Evolutionary conservation across 331 rosid genomes (phyloP), one percentile per base, ranked within the genome.

Genomic region (Malus hybrid): DNA sequence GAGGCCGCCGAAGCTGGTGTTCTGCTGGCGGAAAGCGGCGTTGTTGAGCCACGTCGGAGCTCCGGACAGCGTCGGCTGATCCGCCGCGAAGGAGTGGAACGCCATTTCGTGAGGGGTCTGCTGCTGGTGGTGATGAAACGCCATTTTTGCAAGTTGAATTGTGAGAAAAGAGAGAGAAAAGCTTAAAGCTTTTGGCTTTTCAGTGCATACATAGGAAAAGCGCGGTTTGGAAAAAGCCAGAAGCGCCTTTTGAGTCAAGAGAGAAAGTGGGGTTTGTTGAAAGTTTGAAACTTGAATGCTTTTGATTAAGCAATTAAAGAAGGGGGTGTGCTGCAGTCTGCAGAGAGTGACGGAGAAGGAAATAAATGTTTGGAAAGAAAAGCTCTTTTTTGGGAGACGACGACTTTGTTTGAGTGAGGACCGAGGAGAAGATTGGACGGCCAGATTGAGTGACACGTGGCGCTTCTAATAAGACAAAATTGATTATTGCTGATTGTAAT

Each of bases 1-100:
- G 52, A 93, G 90, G 86, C 57, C 57, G 20, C 57, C 20, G 20
- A 52, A 93, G 89, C 80, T 52, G 57, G 84, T 82, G 54, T 60
- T 73, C 75, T 73, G 83, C 48, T 72, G 90, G 39, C 81, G 71
- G 48, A 81, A 76, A 10, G 52, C 67, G 5, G 98, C 95, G 94
- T 79, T 87, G 88, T 91, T 91, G 75, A 93, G 96, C 98, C 98
- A 93, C 83, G 90, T 89, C 61, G 94, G 98, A 7, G 89, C 88
- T 55, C 80, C 80, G 34, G 77, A 63, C 14, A 76, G 55, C n/a
- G 67, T 67, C 6, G 75, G 83, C 28, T 73, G 79, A 28, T 79
- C 75, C 19, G 28, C 15, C 22, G 63, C 71, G 20, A 79, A 79
- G 61, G 81, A 28, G 77, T 76, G 84, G 78, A 76, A 76, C 44